phyloP scores from a whole-genome alignment of 768 basidiomycete genomes.

The Coprinopsis sp. region DNA sequence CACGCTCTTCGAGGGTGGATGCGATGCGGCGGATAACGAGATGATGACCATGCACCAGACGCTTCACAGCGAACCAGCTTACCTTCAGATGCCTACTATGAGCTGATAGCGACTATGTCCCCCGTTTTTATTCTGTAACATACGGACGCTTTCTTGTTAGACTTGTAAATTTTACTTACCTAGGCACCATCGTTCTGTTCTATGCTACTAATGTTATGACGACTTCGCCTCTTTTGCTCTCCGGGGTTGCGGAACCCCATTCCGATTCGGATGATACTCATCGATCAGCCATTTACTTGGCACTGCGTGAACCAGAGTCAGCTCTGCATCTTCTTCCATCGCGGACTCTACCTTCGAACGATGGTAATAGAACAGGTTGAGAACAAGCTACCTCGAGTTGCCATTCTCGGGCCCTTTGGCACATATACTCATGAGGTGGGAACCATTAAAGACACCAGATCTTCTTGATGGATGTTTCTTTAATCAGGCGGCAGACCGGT shows the following conservation, averaged over 20 bases:
- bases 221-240: no score
- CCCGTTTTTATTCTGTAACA: neutral
- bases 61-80: constrained; percentile 33
- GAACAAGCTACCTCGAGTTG: constrained; percentile 30
- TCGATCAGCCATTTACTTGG: no score
- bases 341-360: no score
- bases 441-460: neutral
- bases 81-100: constrained; percentile 24
- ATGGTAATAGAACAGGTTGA: no score
- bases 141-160: neutral
- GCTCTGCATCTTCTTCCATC: no score
- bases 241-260: no score
- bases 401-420: constrained; percentile 63
- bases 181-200: no score
- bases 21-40: constrained; percentile 9
- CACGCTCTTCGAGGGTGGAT: constrained; percentile 27
- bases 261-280: no score
- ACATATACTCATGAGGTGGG: constrained; percentile 62
- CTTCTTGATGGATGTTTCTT: neutral
- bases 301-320: no score
- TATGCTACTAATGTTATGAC: no score
- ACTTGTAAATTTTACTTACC: neutral
- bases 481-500: constrained; percentile 35
- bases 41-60: constrained; percentile 28
- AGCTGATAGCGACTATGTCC: no score